Conservation (phyloP, 768 basidiomycete species). For the Termitomyces sp. region DNA sequence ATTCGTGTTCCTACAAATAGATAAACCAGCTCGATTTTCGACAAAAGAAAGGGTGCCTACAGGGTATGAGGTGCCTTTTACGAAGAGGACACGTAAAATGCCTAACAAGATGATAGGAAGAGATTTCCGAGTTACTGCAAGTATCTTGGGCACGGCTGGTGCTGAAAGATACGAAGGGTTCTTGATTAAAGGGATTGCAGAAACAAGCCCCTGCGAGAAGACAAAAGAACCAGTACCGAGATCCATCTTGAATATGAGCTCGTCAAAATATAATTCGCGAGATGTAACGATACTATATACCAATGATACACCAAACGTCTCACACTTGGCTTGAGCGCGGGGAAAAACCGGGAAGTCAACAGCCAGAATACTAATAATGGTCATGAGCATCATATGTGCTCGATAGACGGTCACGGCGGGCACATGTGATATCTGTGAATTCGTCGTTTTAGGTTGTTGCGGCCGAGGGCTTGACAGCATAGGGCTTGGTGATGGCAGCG, state of each 20-base stretch:
- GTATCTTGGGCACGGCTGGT: constrained; percentile 48
- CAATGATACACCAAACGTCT: constrained; percentile 92
- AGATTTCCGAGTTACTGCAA: constrained; percentile 48
- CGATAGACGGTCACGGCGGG: constrained; percentile 85
- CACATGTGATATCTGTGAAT: constrained; percentile 38
- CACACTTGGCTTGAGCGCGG: constrained; percentile 83
- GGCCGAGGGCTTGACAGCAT: constrained; percentile 6
- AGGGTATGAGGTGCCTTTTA: constrained; percentile 94
- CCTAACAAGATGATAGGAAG: constrained; percentile 72
- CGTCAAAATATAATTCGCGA: constrained; percentile 5
- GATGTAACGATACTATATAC: constrained; percentile 38
- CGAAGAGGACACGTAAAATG: constrained; percentile 71
- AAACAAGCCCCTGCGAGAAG: constrained; percentile 91
- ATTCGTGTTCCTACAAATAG: constrained; percentile 72
- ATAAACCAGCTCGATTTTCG: neutral
- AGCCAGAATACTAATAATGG: constrained; percentile 85
- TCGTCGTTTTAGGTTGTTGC: constrained; percentile 1
- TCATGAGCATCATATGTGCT: constrained; percentile 95
- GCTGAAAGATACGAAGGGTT: constrained; percentile 49
- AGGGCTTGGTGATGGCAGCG: constrained; percentile 41
- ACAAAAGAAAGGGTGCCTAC: constrained; percentile 33
- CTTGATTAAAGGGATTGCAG: constrained; percentile 77
- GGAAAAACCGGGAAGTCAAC: constrained; percentile 97
- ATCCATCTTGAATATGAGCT: constrained; percentile 72
- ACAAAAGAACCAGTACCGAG: constrained; percentile 96